Base-by-base conservation (phyloP, 208 protist genomes). In the Leishmania guyanensis region DNA sequence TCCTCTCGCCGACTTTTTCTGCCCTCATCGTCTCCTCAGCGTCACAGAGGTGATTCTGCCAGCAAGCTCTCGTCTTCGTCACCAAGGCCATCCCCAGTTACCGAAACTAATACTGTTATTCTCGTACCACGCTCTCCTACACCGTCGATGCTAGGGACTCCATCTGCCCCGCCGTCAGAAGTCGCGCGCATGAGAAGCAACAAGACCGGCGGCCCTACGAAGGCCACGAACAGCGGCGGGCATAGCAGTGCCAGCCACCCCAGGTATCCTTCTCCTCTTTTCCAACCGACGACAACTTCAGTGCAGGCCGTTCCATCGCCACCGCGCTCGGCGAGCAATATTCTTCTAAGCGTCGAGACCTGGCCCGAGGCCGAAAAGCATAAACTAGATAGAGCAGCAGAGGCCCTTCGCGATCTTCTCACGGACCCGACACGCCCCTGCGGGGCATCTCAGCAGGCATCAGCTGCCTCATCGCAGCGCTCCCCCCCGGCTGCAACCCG, bases 341-440 rank as follows among this genome's bases (percentile, higher is more conserved):
- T 26, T 46, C 5, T 17, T 22, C 29, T 9, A 54, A 58, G 17
- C 48, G 17, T 46, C 51, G 33, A 54, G 33, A n/a, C 9, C 51
- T 62, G 6, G 72, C 33, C 29, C 1, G 72, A 46, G 8, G 14
- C 50, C 2, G 33, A 46, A 29, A 62, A 20, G 51, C n/a, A 16
- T 29, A 56, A 60, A 64, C 48, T 77, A n/a, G 74, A 77, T 9
- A 26, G 53, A 48, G 74, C 74, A 12, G 76, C 81, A 5, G 69
- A 80, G 56, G 56, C 50, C 0, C 70, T 84, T 14, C 81, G 70
- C 12, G 69, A 66, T 36, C 70, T 78, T n/a, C 75, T 84, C 5
- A 36, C 20, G 26, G 9, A 3, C 33, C 29, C 72, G 33, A 29
- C 53, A 62, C 72, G 33, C 22, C 29, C 26, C n/a, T 46, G 50